Evolutionary conservation across 2,329 filamentous ascomycete genomes (phyloP), one percentile per base, ranked within the genome.

Genomic region (Xylariaceae sp.): DNA sequence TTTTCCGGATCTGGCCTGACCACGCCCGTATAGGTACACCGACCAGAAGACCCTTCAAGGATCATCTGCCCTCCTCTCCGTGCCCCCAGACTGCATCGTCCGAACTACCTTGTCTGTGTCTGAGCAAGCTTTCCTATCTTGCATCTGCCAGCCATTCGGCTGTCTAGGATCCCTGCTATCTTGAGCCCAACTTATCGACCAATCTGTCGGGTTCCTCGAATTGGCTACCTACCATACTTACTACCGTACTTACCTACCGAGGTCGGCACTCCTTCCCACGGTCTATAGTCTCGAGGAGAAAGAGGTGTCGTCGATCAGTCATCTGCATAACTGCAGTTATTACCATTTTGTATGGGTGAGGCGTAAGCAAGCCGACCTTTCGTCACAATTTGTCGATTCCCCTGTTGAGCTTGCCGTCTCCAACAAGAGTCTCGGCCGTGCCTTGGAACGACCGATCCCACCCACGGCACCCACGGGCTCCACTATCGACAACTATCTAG

Each of bases 391-490:
- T 47, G 41, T 52, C 37, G 31, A 19, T 41, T 42, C 51, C 47
- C 50, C 50, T 56, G 56, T 60, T 49, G 43, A 53, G 39, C 49
- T 47, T 27, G 43, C 29, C 43, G 43, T 31, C 43, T 31, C 50
- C 49, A 53, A 49, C 43, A 47, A 41, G 30, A 44, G 35, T 37
- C 30, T 47, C 34, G 40, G 47, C 50, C 43, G 49, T 42, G 44
- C 32, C 47, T 51, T 51, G 49, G 50, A 39, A 40, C 45, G 50
- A 45, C 30, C 50, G 42, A 49, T 55, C 48, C 57, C 64, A 60
- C 54, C 53, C 56, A 57, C 52, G 58, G 19, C 19, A 19, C 19
- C 19, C 19, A 19, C 19, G 19, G 19, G 49, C 37, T 46, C 50
- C 52, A 47, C 50, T 56, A 60, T 52, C 55, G 51, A 52, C 48